Evolutionary conservation across 148 eudicot species (phyloP).

Genomic region (Amaranthus hypochondriacus): DNA sequence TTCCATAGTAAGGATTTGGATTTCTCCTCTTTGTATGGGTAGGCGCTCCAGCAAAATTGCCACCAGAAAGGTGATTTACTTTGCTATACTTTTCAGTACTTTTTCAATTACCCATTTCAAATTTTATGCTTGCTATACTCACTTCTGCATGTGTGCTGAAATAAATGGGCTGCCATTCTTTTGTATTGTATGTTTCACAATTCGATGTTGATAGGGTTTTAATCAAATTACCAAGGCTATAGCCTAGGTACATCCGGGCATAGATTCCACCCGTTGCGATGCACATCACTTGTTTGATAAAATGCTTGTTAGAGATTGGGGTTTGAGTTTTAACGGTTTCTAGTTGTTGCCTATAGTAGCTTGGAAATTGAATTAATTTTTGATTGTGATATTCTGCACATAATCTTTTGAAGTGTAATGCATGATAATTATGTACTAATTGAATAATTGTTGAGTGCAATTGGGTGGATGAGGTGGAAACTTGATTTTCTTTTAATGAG

Average conservation of each 20-base stretch:
- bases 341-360: background rate
- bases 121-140: background rate
- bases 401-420: background rate
- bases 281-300: constrained; percentile 42
- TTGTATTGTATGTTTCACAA: background rate
- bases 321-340: background rate
- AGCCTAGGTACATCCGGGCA: too few species aligned
- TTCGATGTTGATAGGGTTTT: background rate
- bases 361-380: too few species aligned
- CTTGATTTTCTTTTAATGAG: background rate
- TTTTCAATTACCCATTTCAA: background rate
- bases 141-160: background rate
- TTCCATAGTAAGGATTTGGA: constrained; percentile 56
- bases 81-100: background rate
- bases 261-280: background rate
- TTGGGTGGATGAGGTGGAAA: background rate
- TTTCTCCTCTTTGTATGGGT: constrained; percentile 84
- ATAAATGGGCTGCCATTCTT: too few species aligned
- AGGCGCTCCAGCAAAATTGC: constrained; percentile 89
- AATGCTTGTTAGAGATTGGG: constrained; percentile 22
- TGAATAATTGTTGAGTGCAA: background rate
- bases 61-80: constrained; percentile 59
- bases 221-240: too few species aligned
- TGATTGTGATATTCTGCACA: too few species aligned
- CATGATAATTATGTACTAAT: background rate